Percentiles rank a stretch among this genome's conserved stretches.
Conservation (phyloP, 1,284 basidiomycete species). For the Ceratobasidium sp. region DNA sequence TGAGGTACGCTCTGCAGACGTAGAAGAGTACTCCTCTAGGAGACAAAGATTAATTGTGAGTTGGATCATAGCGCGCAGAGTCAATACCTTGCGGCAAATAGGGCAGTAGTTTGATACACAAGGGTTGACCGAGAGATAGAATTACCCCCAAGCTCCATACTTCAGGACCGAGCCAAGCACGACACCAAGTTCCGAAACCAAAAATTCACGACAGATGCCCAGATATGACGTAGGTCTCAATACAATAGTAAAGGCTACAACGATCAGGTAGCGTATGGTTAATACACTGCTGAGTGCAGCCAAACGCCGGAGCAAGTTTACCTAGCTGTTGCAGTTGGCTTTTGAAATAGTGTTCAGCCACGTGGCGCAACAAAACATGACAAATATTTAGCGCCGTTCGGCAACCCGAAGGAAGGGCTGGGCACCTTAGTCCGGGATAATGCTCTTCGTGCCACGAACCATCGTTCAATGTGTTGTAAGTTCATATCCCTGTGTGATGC, state of each 20-base stretch:
- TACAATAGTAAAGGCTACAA: neutral
- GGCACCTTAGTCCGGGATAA: no score
- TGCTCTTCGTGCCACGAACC: no score
- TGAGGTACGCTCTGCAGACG: conserved; percentile 46
- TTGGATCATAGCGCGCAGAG: neutral
- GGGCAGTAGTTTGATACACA: conserved; percentile 23
- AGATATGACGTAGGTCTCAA: neutral
- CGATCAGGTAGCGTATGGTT: neutral
- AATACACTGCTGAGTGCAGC: neutral
- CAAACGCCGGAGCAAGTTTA: neutral
- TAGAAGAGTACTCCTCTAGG: conserved; percentile 46
- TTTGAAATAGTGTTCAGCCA: neutral
- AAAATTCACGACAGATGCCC: neutral
- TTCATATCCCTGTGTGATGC: no score
- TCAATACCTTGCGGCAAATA: conserved; percentile 39
- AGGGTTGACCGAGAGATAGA: neutral
- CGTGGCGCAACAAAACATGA: conserved; percentile 4
- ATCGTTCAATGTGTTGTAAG: no score
- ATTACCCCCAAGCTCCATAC: neutral
- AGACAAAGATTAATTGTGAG: neutral
- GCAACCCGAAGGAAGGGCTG: no score
- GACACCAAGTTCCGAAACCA: neutral
- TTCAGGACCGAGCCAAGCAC: neutral
- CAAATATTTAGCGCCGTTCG: conserved; percentile 15
- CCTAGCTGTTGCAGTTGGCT: neutral